These are phyloP conservation scores for Exophiala alcalophila DNA, from an alignment of 2,329 filamentous ascomycete genomes.

Conservation along the genomic window DNA sequence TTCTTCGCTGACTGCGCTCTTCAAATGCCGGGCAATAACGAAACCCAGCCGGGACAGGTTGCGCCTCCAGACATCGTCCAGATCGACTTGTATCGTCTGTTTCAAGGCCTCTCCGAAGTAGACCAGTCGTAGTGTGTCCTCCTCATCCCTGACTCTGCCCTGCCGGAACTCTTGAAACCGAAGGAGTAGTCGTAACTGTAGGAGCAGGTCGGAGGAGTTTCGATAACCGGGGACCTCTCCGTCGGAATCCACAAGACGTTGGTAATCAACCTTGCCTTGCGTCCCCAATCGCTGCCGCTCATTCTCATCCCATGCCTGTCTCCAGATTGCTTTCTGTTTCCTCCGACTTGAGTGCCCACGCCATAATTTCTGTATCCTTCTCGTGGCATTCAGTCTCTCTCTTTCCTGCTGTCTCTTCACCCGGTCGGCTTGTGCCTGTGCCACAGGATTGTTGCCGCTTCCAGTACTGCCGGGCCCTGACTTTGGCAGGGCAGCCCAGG, in stretches of 20 bases:
- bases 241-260: constrained; percentile 34
- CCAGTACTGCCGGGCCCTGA: constrained; percentile 30
- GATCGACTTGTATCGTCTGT: constrained; percentile 8
- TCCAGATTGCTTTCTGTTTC: constrained; percentile 55
- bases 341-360: constrained; percentile 68
- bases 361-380: constrained; percentile 76
- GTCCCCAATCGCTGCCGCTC: constrained; percentile 40
- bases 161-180: constrained; percentile 50
- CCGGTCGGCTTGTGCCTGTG: constrained; percentile 82
- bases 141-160: constrained; percentile 39
- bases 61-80: constrained; percentile 13
- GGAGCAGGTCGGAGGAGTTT: constrained; percentile 41
- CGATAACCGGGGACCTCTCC: constrained; percentile 34
- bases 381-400: constrained; percentile 69
- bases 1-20: constrained; percentile 7
- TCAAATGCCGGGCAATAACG: constrained; percentile 18
- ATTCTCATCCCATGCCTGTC: constrained; percentile 61
- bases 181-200: constrained; percentile 63
- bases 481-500: constrained; percentile 58
- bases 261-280: constrained; percentile 8
- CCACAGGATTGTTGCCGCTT: constrained; percentile 72
- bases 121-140: constrained; percentile 42
- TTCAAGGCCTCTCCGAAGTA: constrained; percentile 44
- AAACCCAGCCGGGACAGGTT: constrained; percentile 15
- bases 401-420: constrained; percentile 76